These are phyloP conservation scores for Withania somnifera DNA, from an alignment of 305 asterid species.

Conservation along the genomic window DNA sequence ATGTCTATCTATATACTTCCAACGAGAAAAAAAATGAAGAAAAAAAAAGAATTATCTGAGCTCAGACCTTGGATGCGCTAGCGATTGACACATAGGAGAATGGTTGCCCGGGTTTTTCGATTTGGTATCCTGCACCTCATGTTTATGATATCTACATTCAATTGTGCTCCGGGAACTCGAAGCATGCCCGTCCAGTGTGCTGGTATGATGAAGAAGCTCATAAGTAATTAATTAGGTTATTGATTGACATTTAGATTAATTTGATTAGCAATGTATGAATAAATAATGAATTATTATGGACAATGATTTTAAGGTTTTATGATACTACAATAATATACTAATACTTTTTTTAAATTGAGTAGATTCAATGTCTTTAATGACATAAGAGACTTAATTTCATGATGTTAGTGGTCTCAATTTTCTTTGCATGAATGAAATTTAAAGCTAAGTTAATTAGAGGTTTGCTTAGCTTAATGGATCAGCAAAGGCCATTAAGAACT, in stretches of 20 bases:
- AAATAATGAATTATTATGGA: not conserved
- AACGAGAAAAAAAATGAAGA: no score
- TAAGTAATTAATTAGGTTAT: not conserved
- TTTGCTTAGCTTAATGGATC: slow-evolving; percentile 29
- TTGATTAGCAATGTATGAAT: not conserved
- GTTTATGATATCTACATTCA: no score
- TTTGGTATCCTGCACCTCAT: no score
- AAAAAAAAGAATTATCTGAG: no score
- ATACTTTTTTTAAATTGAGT: no score
- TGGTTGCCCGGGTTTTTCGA: no score
- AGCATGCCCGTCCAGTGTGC: no score
- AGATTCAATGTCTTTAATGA: not conserved
- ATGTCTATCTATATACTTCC: not conserved
- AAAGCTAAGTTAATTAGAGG: not conserved
- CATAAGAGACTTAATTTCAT: not conserved
- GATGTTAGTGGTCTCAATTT: not conserved
- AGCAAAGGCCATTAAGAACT: slow-evolving; percentile 13
- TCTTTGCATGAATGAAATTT: not conserved
- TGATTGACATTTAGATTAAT: not conserved
- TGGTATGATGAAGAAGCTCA: not conserved
- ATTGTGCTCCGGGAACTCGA: no score
- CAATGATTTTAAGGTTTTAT: not conserved
- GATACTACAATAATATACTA: not conserved
- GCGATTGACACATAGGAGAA: no score
- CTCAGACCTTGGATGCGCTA: no score